Percentiles rank a stretch among this genome's conserved stretches.
Conservation (phyloP, 257 asterid species). For the Rauvolfia tetraphylla region DNA sequence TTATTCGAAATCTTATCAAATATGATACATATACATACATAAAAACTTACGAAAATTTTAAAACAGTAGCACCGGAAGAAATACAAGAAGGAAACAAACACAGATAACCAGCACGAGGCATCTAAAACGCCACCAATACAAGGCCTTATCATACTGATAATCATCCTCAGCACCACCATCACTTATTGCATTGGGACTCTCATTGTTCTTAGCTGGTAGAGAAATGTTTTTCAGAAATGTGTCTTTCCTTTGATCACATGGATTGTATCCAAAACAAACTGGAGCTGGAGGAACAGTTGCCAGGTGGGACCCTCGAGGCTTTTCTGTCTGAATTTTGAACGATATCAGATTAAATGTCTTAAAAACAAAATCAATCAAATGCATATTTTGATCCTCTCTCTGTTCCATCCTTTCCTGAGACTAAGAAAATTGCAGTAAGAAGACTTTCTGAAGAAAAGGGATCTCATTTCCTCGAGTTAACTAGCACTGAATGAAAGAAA, state of each 20-base stretch:
- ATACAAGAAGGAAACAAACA: neutral
- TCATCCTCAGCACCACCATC: conserved; percentile 35
- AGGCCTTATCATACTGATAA: conserved; percentile 45
- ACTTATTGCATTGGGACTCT: conserved; percentile 39
- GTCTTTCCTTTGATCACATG: neutral
- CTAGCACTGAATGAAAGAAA: neutral
- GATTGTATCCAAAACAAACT: conserved; percentile 30
- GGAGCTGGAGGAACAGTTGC: conserved; percentile 22
- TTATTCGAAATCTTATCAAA: too few species aligned
- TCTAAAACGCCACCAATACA: conserved; percentile 35
- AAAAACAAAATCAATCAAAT: neutral
- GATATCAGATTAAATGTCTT: neutral
- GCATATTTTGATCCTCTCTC: conserved; percentile 33
- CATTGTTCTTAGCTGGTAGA: too few species aligned
- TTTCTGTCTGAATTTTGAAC: conserved; percentile 38
- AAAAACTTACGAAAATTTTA: too few species aligned
- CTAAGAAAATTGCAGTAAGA: conserved; percentile 8
- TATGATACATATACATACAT: too few species aligned
- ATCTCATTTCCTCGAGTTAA: neutral
- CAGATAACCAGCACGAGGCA: neutral
- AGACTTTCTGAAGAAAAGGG: neutral
- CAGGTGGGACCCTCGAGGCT: conserved; percentile 29
- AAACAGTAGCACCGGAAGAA: neutral
- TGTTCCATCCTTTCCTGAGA: conserved; percentile 47
- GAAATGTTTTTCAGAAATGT: conserved; percentile 20